Evolutionary conservation across 202 grass and related monocot species (phyloP), one percentile per base, ranked within the genome.

Genomic region (Hordeum pubiflorum): DNA sequence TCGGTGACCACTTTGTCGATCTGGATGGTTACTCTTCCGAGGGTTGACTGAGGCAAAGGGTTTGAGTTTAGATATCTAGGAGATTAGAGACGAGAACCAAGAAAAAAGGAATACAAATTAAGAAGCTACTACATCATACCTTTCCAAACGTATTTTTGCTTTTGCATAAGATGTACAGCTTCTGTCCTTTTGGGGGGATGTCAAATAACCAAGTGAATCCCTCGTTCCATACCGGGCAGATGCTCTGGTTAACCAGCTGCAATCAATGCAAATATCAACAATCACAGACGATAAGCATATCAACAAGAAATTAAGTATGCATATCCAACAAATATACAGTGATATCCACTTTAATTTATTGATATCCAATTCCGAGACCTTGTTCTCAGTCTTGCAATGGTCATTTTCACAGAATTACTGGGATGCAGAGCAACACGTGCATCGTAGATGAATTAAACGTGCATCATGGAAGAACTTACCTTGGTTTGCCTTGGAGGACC

Each of bases 71-170:
- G 29, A 68, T 31, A 58, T 29, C 27, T 58, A 57, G 3, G 31
- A 34, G 20, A 70, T 55, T 6, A 56, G 29, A 37, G 9, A 5
- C 9, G 59, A 34, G 5, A 75, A 72, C 6, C 8, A 10, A 29
- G 6, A 64, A 23, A 23, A 58, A 75, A 0, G n/a, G 14, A 62
- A 63, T 2, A 22, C 54, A 29, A 1, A 55, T 55, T 55, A 12
- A 1, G 52, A 75, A 79, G 57, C 24, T 58, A 20, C 6, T 74
- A n/a, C 6, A 8, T 20, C 55, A 39, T 78, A 97, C 94, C 90
- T 97, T 97, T 86, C 94, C 94, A 74, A 97, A 97, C 59, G 92
- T 97, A 89, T 85, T 97, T 89, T 94, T 97, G 88, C 94, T 97
- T 85, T 97, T 97, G 79, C 94, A 97, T 64, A 94, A 61, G 63